Evolutionary conservation across 1,284 basidiomycete species (phyloP).

Genomic region (Spongiforma sp.): DNA sequence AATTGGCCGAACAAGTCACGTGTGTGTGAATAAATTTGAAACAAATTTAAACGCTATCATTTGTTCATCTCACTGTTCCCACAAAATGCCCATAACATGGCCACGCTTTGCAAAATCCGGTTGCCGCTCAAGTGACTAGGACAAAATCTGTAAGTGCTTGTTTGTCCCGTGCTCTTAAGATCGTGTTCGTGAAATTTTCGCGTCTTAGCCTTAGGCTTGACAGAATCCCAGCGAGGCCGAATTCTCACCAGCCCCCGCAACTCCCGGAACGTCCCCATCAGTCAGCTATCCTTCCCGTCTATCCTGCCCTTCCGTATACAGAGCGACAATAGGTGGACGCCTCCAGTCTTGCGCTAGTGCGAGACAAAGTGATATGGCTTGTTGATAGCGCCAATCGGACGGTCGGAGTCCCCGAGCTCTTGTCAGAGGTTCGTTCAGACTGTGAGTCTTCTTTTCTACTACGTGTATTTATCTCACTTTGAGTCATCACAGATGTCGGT

Average conservation of each 20-base stretch:
- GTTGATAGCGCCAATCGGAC: constrained; percentile 33
- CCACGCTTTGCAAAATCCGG: no score
- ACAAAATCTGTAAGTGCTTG: no score
- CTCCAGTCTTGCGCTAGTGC: constrained; percentile 32
- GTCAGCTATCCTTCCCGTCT: constrained; percentile 32
- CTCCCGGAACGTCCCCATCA: constrained; percentile 29
- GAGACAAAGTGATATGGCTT: constrained; percentile 35
- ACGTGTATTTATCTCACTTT: no score
- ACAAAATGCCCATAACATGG: no score
- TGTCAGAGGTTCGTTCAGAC: constrained; percentile 40
- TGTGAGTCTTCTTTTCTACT: no score
- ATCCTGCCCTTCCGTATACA: constrained; percentile 37
- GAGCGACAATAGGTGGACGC: constrained; percentile 42
- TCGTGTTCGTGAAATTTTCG: constrained; percentile 37
- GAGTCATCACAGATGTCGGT: no score
- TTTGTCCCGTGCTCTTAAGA: no score
- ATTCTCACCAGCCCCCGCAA: constrained; percentile 33
- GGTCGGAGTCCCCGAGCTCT: constrained; percentile 31
- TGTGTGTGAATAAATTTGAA: no score
- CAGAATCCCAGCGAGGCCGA: constrained; percentile 28
- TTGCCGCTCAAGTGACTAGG: no score
- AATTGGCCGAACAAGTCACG: no score
- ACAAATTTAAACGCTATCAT: no score
- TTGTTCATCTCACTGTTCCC: no score
- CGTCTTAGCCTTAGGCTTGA: constrained; percentile 29